A percentile compares a stretch with the other conserved stretches of the same genome.
These are phyloP conservation scores for Gyromitra esculenta DNA, from an alignment of 2,329 filamentous ascomycete genomes.

Conservation along the genomic window DNA sequence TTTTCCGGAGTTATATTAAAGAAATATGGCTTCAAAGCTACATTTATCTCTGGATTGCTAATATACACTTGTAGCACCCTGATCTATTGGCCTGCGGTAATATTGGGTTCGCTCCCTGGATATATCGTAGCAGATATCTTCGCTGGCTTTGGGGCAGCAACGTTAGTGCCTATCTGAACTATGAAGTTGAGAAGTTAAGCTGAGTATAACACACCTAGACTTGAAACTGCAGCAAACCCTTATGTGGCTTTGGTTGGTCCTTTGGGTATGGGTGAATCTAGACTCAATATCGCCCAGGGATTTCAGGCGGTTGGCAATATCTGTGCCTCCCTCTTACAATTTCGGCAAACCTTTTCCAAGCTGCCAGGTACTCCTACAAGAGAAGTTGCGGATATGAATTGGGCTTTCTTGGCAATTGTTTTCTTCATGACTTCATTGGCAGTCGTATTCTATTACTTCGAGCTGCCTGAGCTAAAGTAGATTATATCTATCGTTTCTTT, in stretches of 20 bases:
- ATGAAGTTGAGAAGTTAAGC: neutral
- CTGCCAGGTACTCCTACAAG: slow-evolving; percentile 56
- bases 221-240: slow-evolving; percentile 81
- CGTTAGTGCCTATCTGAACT: slow-evolving; percentile 14
- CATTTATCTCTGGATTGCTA: slow-evolving; percentile 76
- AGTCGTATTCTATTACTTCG: slow-evolving; percentile 72
- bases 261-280: slow-evolving; percentile 76
- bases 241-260: slow-evolving; percentile 78
- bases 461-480: slow-evolving; percentile 53
- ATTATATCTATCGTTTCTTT: neutral
- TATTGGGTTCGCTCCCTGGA: slow-evolving; percentile 76
- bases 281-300: slow-evolving; percentile 79
- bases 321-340: slow-evolving; percentile 69
- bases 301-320: slow-evolving; percentile 81
- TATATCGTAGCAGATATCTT: slow-evolving; percentile 75
- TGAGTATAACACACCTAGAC: slow-evolving; percentile 62
- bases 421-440: slow-evolving; percentile 75
- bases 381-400: slow-evolving; percentile 77
- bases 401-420: slow-evolving; percentile 81
- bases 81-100: slow-evolving; percentile 84
- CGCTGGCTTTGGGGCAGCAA: slow-evolving; percentile 70
- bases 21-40: slow-evolving; percentile 79
- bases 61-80: slow-evolving; percentile 68
- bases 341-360: slow-evolving; percentile 13
- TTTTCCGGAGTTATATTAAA: slow-evolving; percentile 69